These are phyloP conservation scores for Lantana camara DNA, from an alignment of 257 asterid species.

Conservation along the genomic window DNA sequence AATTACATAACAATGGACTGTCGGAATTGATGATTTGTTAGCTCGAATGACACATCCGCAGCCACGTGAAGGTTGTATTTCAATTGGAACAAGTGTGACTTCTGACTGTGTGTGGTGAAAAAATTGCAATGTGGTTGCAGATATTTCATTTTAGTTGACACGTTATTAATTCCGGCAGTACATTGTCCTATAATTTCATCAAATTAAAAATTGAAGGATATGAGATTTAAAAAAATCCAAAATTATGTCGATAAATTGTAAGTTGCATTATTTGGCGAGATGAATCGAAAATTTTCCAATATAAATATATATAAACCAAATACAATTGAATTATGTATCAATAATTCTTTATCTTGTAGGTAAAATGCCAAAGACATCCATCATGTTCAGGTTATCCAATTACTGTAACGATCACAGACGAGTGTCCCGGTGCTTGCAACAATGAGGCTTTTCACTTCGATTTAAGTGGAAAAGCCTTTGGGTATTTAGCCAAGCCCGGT, in stretches of 20 bases:
- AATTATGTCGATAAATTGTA: neutral
- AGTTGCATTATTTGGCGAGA: too few relatives aligned
- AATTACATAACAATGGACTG: neutral
- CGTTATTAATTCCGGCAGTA: too few relatives aligned
- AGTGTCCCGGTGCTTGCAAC: slow-evolving; percentile 35
- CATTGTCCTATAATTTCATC: too few relatives aligned
- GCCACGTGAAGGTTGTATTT: too few relatives aligned
- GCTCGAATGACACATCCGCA: too few relatives aligned
- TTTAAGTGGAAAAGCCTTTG: slow-evolving; percentile 32
- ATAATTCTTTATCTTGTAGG: slow-evolving; percentile 7
- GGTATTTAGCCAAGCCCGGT: slow-evolving; percentile 28
- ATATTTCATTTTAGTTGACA: too few relatives aligned
- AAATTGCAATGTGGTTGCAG: too few relatives aligned
- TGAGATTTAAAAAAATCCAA: neutral
- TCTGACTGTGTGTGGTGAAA: too few relatives aligned
- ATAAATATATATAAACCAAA: neutral
- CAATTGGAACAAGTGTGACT: too few relatives aligned
- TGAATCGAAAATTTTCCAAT: neutral
- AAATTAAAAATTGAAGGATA: too few relatives aligned
- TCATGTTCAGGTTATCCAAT: slow-evolving; percentile 22
- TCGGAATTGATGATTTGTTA: too few relatives aligned
- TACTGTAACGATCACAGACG: slow-evolving; percentile 28
- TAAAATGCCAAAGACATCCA: slow-evolving; percentile 24
- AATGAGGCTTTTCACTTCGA: slow-evolving; percentile 30
- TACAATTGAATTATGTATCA: too few relatives aligned